Percentiles rank a stretch among this genome's conserved stretches.
Evolutionary conservation across 176 grass and related monocot species (phyloP).

Genomic region (Poa pratensis): DNA sequence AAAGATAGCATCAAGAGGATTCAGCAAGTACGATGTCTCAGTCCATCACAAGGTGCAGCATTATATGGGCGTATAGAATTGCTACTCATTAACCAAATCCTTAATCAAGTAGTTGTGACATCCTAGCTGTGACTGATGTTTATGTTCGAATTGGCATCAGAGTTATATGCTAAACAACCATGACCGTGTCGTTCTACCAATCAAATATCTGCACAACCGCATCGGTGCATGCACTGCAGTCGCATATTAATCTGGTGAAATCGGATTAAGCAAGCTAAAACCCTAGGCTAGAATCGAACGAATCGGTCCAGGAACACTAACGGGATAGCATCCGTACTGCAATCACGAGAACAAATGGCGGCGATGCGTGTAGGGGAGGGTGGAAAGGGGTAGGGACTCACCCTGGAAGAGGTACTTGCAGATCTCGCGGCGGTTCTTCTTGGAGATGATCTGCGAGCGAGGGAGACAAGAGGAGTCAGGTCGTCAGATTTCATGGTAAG

Average conservation of each 20-base stretch:
- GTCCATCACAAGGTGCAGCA: neutral
- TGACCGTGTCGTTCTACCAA: neutral
- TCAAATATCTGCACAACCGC: neutral
- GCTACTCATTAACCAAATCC: no score
- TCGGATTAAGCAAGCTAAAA: neutral
- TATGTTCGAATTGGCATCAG: neutral
- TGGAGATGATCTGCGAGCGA: constrained; percentile 66
- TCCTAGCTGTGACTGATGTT: neutral
- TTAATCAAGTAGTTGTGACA: neutral
- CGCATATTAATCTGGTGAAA: neutral
- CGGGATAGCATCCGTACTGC: neutral
- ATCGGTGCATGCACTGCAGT: neutral
- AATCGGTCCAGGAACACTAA: neutral
- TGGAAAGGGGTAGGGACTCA: neutral
- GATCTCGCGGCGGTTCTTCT: constrained; percentile 77
- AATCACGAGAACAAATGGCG: neutral
- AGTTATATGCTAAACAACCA: neutral
- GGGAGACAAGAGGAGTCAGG: neutral
- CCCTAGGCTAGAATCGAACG: neutral
- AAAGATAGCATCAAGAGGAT: neutral
- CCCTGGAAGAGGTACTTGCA: constrained; percentile 90
- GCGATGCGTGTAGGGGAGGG: accelerated
- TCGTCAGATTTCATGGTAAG: neutral
- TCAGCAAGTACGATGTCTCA: neutral
- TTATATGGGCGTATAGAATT: neutral